Evolutionary conservation across 176 grass and related monocot genomes (phyloP).

Genomic region (Chloris gayana): DNA sequence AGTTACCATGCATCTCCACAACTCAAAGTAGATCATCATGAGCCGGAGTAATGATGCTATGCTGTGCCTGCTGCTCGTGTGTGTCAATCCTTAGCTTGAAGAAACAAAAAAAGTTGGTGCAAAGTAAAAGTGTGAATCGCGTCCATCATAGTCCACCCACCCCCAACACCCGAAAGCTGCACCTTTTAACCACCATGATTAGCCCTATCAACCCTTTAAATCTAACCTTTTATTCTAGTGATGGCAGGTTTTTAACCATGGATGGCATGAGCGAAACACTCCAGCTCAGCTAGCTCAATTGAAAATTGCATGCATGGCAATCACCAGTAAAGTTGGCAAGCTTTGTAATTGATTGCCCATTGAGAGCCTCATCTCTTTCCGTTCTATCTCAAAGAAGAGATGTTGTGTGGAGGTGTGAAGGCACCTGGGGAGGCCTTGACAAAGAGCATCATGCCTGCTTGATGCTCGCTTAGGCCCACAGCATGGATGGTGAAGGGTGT

Average conservation of each 20-base stretch:
- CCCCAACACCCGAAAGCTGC: slow-evolving; percentile 40
- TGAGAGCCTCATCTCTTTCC: slow-evolving; percentile 36
- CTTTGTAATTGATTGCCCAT: slow-evolving; percentile 56
- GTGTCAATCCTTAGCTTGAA: slow-evolving; percentile 59
- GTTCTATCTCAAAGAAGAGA: background rate
- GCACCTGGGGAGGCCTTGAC: slow-evolving; percentile 51
- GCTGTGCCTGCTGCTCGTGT: slow-evolving; percentile 13
- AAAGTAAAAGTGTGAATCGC: slow-evolving; percentile 59
- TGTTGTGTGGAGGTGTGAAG: slow-evolving; percentile 30
- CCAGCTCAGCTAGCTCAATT: slow-evolving; percentile 42
- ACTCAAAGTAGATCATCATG: slow-evolving; percentile 52
- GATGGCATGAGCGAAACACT: slow-evolving; percentile 40
- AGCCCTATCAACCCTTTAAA: slow-evolving; percentile 52
- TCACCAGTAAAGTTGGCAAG: slow-evolving; percentile 46
- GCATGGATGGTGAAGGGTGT: slow-evolving; percentile 42
- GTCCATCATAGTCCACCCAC: slow-evolving; percentile 56
- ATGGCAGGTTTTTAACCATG: slow-evolving; percentile 40
- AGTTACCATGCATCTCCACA: slow-evolving; percentile 61
- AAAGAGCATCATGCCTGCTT: slow-evolving; percentile 47
- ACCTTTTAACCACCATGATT: slow-evolving; percentile 63
- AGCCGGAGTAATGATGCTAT: slow-evolving; percentile 48
- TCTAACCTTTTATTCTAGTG: background rate
- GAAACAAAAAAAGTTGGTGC: slow-evolving; percentile 64
- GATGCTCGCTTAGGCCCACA: slow-evolving; percentile 24
- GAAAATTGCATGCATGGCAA: slow-evolving; percentile 27